Evolutionary conservation across 2,329 filamentous ascomycete genomes (phyloP).

Genomic region (Conoideocrella luteorostrata): DNA sequence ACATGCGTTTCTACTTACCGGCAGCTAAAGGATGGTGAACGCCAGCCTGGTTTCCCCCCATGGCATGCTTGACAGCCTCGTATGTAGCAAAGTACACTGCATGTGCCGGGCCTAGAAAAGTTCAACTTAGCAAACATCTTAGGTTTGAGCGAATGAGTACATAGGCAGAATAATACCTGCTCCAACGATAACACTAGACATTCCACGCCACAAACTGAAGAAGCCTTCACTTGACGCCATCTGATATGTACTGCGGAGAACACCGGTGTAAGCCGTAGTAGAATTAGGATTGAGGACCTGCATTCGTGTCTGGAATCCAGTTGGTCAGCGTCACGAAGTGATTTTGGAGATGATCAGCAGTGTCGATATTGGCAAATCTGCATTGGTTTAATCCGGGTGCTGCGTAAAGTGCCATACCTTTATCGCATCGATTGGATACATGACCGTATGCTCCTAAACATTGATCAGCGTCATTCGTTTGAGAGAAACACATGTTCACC

Average conservation of each 20-base stretch:
- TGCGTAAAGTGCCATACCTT: slow-evolving; percentile 58
- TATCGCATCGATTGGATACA: slow-evolving; percentile 97
- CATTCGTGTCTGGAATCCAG: slow-evolving; percentile 74
- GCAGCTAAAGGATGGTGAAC: slow-evolving; percentile 90
- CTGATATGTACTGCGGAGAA: slow-evolving; percentile 86
- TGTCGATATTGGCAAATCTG: no score
- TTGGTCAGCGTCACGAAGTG: slow-evolving; percentile 13
- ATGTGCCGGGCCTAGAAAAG: slow-evolving; percentile 75
- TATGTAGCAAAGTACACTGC: slow-evolving; percentile 98
- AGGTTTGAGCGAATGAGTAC: background rate
- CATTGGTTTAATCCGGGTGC: no score
- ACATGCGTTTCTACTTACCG: slow-evolving; percentile 47
- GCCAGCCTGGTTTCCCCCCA: slow-evolving; percentile 83
- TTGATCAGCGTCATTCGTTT: slow-evolving; percentile 10
- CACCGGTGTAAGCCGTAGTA: slow-evolving; percentile 76
- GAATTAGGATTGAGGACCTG: slow-evolving; percentile 85
- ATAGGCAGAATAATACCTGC: slow-evolving; percentile 58
- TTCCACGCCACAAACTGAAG: slow-evolving; percentile 87
- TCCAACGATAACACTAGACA: slow-evolving; percentile 92
- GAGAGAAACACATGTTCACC: no score
- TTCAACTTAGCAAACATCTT: background rate
- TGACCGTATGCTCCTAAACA: slow-evolving; percentile 86
- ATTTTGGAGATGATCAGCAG: background rate
- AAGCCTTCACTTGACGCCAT: slow-evolving; percentile 88
- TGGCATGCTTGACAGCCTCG: slow-evolving; percentile 91